Evolutionary conservation across 1,284 basidiomycete species (phyloP), one percentile per base, ranked within the genome.

Genomic region (Tausonia pullulans): DNA sequence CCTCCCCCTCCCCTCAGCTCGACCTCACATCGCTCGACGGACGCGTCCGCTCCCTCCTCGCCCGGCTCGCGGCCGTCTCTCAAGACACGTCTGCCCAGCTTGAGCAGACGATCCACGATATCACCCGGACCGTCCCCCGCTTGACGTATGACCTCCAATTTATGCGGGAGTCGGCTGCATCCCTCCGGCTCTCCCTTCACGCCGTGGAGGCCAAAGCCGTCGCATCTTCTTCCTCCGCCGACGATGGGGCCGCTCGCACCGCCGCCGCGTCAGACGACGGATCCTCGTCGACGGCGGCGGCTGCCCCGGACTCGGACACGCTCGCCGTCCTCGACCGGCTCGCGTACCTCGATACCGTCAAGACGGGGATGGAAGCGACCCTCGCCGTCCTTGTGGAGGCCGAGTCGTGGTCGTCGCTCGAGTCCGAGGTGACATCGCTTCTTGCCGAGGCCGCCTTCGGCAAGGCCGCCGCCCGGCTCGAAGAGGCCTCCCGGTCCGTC

Each of bases 91-190:
- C 90, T 2, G 79, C 84, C 5, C 80, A 87, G 58, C 83, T 96
- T 58, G 93, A 96, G 74, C 85, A 85, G 69, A 83, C 85, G 57
- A 92, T 97, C 67, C 86, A 90, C 72, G 90, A 94, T 71, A 88
- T 95, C 58, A 90, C 90, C 1, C 83, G 90, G 59, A 84, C 86
- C 4, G 86, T 94, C 9, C 90, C 93, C 5, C 83, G 93, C 49
- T 81, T 97, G 56, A 85, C 87, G 1, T 96, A 95, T 73, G 93
- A 96, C 75, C 79, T 97, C 27, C 92, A 96, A 73, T 93, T 95
- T 76, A 93, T 96, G 84, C 86, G 88, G 58, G 93, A 96, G 72
- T 85, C 86, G 49, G 90, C 92, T 0, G 76, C 87, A 11, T 82
- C 87, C 2, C 79, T 96, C 16, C 86, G 88, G 69, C 77, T 76